A percentile compares a stretch with the other conserved stretches of the same genome.
Conservation (phyloP, 306 rosid genomes). For the Lathyrus tuberosus region DNA sequence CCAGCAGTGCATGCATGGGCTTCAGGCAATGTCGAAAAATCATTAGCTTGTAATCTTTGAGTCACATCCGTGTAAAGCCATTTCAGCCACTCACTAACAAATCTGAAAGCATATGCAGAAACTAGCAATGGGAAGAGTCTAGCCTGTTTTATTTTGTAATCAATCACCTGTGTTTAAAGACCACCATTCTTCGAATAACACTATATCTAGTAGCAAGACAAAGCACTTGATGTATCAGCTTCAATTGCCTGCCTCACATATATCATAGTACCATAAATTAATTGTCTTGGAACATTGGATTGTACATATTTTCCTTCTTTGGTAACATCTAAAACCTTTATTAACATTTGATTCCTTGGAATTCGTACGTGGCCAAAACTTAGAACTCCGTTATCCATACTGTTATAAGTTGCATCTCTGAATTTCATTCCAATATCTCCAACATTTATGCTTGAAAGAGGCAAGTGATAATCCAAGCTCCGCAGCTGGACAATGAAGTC, state of each 20-base stretch:
- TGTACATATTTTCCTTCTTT: constrained; percentile 86
- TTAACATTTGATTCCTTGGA: constrained; percentile 93
- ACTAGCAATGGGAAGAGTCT: constrained; percentile 98
- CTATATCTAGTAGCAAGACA: constrained; percentile 99
- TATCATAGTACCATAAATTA: constrained; percentile 95
- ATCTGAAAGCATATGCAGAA: constrained; percentile 96
- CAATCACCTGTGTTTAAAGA: constrained; percentile 89
- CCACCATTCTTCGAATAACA: constrained; percentile 81
- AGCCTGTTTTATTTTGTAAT: constrained; percentile 92
- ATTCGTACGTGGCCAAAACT: constrained; percentile 80
- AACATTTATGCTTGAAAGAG: constrained; percentile 82
- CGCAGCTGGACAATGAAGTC: constrained; percentile 93
- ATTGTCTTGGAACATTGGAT: constrained; percentile 85
- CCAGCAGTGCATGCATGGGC: constrained; percentile 99
- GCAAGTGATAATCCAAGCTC: constrained; percentile 90
- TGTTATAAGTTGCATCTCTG: constrained; percentile 90
- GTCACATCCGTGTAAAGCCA: constrained; percentile 93
- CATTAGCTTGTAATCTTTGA: constrained; percentile 73
- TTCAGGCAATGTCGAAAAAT: constrained; percentile 90
- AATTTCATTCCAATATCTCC: constrained; percentile 97
- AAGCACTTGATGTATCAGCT: constrained; percentile 80
- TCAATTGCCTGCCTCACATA: constrained; percentile 84
- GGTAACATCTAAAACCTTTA: constrained; percentile 92
- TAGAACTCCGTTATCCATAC: constrained; percentile 92
- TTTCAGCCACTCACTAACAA: constrained; percentile 89